A percentile compares a stretch with the other conserved stretches of the same genome.
Evolutionary conservation across 73 alveolate species (phyloP).

Genomic region (Tetrahymena thermophila): DNA sequence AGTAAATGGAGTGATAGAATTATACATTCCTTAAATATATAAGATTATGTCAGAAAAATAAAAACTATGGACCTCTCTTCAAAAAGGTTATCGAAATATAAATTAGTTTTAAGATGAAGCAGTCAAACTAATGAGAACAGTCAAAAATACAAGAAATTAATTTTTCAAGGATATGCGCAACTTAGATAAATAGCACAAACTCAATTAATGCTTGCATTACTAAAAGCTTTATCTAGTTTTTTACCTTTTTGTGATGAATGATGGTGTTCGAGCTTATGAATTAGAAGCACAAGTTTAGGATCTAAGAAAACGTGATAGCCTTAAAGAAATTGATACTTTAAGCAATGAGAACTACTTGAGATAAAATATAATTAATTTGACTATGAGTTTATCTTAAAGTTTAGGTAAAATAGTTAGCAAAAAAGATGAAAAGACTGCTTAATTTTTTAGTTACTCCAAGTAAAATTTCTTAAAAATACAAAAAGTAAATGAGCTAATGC

Average conservation of each 20-base stretch:
- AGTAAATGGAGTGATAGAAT: not conserved
- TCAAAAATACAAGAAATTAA: not conserved
- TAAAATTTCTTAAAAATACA: not conserved
- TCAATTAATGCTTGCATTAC: not conserved
- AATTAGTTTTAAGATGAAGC: not conserved
- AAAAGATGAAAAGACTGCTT: not conserved
- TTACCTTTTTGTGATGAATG: not conserved
- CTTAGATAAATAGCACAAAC: not conserved
- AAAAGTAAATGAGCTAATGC: not conserved
- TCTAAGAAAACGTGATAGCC: not conserved
- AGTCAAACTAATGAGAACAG: not conserved
- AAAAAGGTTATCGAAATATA: not conserved
- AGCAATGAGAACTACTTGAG: not conserved
- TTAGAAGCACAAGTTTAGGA: not conserved
- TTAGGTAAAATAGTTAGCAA: not conserved
- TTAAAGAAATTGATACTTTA: not conserved
- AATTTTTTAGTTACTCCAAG: not conserved
- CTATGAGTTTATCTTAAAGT: not conserved
- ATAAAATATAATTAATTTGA: not conserved
- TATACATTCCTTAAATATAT: not conserved
- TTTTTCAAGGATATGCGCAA: not conserved
- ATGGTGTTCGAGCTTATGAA: not conserved
- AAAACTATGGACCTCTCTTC: not conserved
- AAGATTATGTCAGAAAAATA: not conserved
- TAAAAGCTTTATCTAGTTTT: not conserved